Conservation (phyloP, 345 rosid genomes). For the Isatis tinctoria region DNA sequence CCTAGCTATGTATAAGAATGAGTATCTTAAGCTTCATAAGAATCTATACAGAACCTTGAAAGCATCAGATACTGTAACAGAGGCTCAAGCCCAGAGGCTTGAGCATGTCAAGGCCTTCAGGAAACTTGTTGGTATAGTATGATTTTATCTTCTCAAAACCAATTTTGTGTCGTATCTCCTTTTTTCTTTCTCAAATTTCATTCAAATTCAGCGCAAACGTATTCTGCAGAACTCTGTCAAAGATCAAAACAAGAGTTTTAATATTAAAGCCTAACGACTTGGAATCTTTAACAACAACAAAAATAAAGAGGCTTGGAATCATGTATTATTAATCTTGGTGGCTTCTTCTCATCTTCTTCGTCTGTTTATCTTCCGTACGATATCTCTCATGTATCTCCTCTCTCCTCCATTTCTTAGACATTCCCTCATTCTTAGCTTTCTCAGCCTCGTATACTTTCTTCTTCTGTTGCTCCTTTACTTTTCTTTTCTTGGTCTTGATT, state of each 20-base stretch:
- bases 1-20: slow-evolving; percentile 51
- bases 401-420: slow-evolving; percentile 62
- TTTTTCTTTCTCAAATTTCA: background rate
- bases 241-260: background rate
- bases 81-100: slow-evolving; percentile 66
- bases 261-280: background rate
- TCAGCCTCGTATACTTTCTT: slow-evolving; percentile 41
- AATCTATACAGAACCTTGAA: slow-evolving; percentile 60
- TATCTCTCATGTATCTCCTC: slow-evolving; percentile 72
- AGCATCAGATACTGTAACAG: slow-evolving; percentile 50
- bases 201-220: background rate
- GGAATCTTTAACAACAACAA: background rate
- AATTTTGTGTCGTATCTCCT: background rate
- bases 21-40: slow-evolving; percentile 72
- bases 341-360: background rate
- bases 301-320: background rate
- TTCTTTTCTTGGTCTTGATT: slow-evolving; percentile 60
- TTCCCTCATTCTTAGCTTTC: slow-evolving; percentile 62
- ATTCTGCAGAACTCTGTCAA: background rate
- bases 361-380: slow-evolving; percentile 58
- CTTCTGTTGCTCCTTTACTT: slow-evolving; percentile 43
- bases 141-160: background rate
- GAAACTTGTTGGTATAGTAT: slow-evolving; percentile 51
- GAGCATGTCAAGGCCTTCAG: slow-evolving; percentile 55
- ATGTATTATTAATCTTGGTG: background rate